Evolutionary conservation across 2,329 filamentous ascomycete species (phyloP), one percentile per base, ranked within the genome.

Genomic region (Thermomyces lanuginosus): DNA sequence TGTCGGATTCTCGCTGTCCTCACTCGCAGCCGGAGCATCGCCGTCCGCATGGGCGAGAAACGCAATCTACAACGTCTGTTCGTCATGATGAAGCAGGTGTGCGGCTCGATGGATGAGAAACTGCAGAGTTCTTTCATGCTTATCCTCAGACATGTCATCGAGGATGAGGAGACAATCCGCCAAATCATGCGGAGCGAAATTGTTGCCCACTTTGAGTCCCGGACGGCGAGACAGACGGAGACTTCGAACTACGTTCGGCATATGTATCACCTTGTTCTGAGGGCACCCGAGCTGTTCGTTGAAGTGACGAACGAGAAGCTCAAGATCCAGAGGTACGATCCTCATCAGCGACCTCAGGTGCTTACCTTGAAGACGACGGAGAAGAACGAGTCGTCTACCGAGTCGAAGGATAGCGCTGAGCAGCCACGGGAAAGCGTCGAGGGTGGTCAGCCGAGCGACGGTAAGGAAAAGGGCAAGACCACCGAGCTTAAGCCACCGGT

Each of bases 171-270:
- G 10, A 89, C 77, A 2, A 67, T 95, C 33, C 81, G 79, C 38
- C 81, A 93, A 46, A 75, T 92, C 33, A 93, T 98, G 78, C 69
- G 76, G 27, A 77, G 75, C 15, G 86, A 95, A 47, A 91, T 98
- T 41, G 72, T 74, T 36, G 60, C 69, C n/a, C 73, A 70, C 42
- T 80, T 93, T 38, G 72, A 80, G 28, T 63, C 47, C 30, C 64
- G 50, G 51, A 63, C 34, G 7, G 46, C 53, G 24, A 66, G 76
- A 20, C 60, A 65, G 21, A 60, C 69, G 16, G 86, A 95, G 39
- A 71, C 79, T 2, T 63, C 67, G 6, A 64, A 58, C 6, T 95
- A 83, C 45, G 61, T 86, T 22, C 74, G 82, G 29, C 69, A 75
- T 24, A 68, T 92, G 49, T 76, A 80, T 26, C 75, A 82, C 37